phyloP scores from a whole-genome alignment of 2,329 filamentous ascomycete species.

The Amesomyces nigricolor region DNA sequence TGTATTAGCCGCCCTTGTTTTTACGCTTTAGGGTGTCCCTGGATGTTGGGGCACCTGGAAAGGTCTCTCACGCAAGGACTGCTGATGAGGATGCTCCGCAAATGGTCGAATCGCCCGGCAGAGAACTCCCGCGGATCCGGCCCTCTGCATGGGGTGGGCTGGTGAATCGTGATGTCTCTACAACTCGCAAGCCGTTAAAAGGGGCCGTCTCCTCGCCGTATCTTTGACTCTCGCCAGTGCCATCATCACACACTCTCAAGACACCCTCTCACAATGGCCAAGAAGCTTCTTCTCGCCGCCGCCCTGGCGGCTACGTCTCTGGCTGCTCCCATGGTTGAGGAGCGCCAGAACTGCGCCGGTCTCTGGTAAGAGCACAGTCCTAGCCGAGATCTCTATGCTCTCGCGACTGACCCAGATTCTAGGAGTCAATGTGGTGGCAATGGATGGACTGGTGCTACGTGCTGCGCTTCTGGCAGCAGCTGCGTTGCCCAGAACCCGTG shows the following conservation, averaged over 20 bases:
- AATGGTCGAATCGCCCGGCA: slow-evolving; percentile 9
- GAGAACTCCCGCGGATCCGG: slow-evolving; percentile 24
- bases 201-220: neutral
- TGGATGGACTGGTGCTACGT: slow-evolving; percentile 40
- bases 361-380: slow-evolving; percentile 29
- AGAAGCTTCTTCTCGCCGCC: slow-evolving; percentile 31
- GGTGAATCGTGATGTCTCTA: too few species aligned
- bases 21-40: neutral
- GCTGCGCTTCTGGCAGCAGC: slow-evolving; percentile 37
- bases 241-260: slow-evolving; percentile 10
- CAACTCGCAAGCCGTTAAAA: slow-evolving; percentile 2
- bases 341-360: slow-evolving; percentile 35
- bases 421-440: slow-evolving; percentile 42
- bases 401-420: neutral
- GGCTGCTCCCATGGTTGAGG: slow-evolving; percentile 39
- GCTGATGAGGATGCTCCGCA: neutral
- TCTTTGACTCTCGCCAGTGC: slow-evolving; percentile 1
- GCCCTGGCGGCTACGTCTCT: slow-evolving; percentile 35
- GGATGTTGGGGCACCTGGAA: neutral
- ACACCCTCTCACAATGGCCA: slow-evolving; percentile 25
- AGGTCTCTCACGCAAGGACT: neutral
- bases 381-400: neutral
- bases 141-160: neutral
- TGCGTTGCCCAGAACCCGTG: slow-evolving; percentile 35
- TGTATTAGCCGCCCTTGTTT: neutral